Percentiles rank a stretch among this genome's conserved stretches.
These are phyloP conservation scores for Daldinia sp. DNA, from an alignment of 2,329 filamentous ascomycete genomes.

Conservation along the genomic window DNA sequence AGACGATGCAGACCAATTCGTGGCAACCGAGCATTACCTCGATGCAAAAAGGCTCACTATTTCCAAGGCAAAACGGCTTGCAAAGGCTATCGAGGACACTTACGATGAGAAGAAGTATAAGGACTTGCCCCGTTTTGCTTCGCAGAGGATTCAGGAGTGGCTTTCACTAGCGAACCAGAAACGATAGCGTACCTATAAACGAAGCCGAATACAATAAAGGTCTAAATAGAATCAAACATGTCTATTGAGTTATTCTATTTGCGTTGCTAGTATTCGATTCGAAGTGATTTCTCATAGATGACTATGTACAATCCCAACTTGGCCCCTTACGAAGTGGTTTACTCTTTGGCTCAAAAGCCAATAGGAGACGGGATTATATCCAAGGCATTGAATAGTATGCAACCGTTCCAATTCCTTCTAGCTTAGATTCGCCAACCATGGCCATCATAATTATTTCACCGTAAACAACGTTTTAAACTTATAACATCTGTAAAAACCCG, in stretches of 20 bases:
- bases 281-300: no score
- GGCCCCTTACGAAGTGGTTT: not conserved
- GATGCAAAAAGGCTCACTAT: conserved; percentile 34
- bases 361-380: not conserved
- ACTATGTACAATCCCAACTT: no score
- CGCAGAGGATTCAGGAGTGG: conserved; percentile 44
- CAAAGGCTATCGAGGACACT: conserved; percentile 38
- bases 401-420: not conserved
- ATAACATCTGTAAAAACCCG: not conserved
- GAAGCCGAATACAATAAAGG: no score
- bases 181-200: no score
- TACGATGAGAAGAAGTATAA: conserved; percentile 43
- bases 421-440: not conserved
- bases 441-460: not conserved
- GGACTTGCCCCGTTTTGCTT: conserved; percentile 39
- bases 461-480: not conserved
- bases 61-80: conserved; percentile 41
- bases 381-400: not conserved
- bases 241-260: no score
- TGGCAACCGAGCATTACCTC: conserved; percentile 10
- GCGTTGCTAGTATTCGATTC: no score
- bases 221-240: not conserved
- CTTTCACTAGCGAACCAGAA: conserved; percentile 24
- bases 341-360: not conserved
- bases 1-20: conserved; percentile 38